Base-by-base conservation (phyloP, 257 asterid genomes). In the Salvia splendens region DNA sequence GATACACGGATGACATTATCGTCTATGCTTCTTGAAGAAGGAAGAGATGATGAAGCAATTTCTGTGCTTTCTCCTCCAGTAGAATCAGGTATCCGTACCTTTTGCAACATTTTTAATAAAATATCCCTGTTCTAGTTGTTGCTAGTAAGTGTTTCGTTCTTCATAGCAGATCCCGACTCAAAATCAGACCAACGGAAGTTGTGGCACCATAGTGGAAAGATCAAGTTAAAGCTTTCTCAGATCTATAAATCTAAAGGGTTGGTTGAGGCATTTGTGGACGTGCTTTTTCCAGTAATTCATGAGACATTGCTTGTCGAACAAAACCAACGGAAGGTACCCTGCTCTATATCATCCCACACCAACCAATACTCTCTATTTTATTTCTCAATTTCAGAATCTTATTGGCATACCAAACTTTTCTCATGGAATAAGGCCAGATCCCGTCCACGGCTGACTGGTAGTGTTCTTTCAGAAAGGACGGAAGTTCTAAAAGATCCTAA, bases 131-230 rank as follows among this genome's bases (percentile, higher is more conserved):
- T 54, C 7, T 46, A 28, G 62, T 61, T 71, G 66, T 66, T 12
- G 63, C 67, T 49, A 46, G 33, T 53, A 14, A 56, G 55, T 53
- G 58, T 68, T 8, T 50, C 41, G 52, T 49, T 61, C 73, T 51
- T 65, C 83, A 80, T 77, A 59, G 68, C 85, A 56, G 61, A 78
- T 46, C 66, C 28, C 9, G 71, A 66, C 67, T 52, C 72, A 58
- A 71, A 61, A 33, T 67, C 82, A 32, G 82, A 58, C 61, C 42
- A 64, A 40, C 56, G 66, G 72, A 84, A 83, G 59, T 64, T 72
- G 60, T 92, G 95, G 96, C 87, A 96, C 92, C 81, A 71, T 69
- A 78, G 80, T 80, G 91, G 88, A 71, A 85, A 80, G 78, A 85
- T 89, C 79, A 92, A 87, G 80, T 69, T 92, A 43, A 89, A 84